Evolutionary conservation across 495 filamentous ascomycete species (phyloP), one percentile per base, ranked within the genome.

Genomic region (Aspergillus diversus): DNA sequence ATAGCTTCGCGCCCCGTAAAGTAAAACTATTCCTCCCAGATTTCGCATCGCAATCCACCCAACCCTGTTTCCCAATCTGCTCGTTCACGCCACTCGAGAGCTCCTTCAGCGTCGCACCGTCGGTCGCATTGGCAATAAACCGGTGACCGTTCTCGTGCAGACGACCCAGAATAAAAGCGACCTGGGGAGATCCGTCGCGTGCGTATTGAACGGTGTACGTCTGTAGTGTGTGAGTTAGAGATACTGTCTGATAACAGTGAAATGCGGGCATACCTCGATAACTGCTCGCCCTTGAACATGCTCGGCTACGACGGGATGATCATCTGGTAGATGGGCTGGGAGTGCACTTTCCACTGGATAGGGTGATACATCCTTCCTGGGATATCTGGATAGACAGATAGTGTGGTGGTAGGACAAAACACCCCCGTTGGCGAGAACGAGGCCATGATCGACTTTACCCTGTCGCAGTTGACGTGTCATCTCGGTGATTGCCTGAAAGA

Each of bases 391-490:
- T 5, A 86, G 68, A 61, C 78, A 80, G 6, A 86, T 64, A 5
- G 75, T 79, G 63, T 84, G 73, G 60, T 85, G 83, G 60, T 86
- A 81, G 0, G 82, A 83, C 13, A 82, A 53, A 15, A 80, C 69
- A 0, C 84, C 84, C 7, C 84, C 84, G 61, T 85, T 86, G 5
- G 81, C 81, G 7, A 85, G 71, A 2, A 85, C 72, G 0, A 86
- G 69, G 2, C 80, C 84, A 34, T 71, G 73, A 8, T 63, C 65
- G 5, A 68, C 70, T 12, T 72, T 69, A 13, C 76, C 75, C 16
- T 64, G 57, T 3, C 84, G 71, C 0, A 86, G 63, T 35, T 71
- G 66, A 3, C 80, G 77, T 3, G 75, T 71, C 72, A 83, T 79
- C 60, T 77, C 77, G 4, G 78, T 84, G 39, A 43, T 71, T 12